Base-by-base conservation (phyloP, 495 filamentous ascomycete genomes). In the Penicillium herquei region DNA sequence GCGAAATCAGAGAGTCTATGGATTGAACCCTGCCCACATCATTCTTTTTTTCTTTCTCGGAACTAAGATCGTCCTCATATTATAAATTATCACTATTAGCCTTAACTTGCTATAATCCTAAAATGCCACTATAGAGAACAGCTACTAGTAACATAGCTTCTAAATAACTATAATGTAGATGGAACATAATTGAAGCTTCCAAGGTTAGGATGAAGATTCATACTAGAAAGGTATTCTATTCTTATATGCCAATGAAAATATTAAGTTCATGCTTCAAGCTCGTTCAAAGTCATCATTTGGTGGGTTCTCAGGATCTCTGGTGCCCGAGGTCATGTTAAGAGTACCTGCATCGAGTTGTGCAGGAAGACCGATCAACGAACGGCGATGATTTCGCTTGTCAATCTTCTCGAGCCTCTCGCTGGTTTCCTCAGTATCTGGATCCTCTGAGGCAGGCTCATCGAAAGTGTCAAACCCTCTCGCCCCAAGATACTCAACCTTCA, bases 401-500 rank as follows among this genome's bases (percentile, higher is more conserved):
- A 51, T 14, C 26, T 46, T 46, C 26, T 30, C 43, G 10, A 74
- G 63, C 49, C 71, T 72, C 43, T 89, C 85, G 56, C 81, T 87
- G 44, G 82, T 86, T 52, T 87, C 86, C 47, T 86, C 86, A 0
- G 84, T 76, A 63, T 61, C 10, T 1, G 57, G 32, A 54, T 75
- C 60, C 46, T 65, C 62, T 26, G 61, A 59, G 17, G 49, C 61
- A n/a, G 65, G 51, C 12, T 71, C 70, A 33, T 79, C 72, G 7
- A 42, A 59, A 56, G 54, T 69, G 58, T 58, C 62, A 57, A 68
- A 58, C 13, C 65, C 75, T 70, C 57, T 72, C 35, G 64, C 68
- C 59, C 60, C 75, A 51, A 69, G 68, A 64, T 66, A 75, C 49
- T 81, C 79, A 16, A 84, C 74, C 49, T 82, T 83, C 39, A 88